Base-by-base conservation (phyloP, 495 filamentous ascomycete genomes). In the Penicillium herquei region DNA sequence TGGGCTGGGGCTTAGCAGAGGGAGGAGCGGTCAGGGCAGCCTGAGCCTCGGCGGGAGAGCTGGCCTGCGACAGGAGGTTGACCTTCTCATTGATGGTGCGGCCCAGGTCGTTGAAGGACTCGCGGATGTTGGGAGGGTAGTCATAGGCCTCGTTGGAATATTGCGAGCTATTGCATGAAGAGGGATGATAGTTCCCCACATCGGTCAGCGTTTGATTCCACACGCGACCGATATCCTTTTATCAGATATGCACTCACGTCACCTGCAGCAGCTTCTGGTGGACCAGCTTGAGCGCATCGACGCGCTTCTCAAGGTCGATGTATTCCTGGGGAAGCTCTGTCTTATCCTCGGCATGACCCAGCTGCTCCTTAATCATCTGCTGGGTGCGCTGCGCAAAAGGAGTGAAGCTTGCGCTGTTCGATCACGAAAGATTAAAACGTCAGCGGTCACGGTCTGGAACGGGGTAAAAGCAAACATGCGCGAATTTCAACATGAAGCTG, bases 121-220 rank as follows among this genome's bases (percentile, higher is more conserved):
- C 94, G 73, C 92, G 92, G 70, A 97, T 89, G 77, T 98, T 98
- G 72, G 91, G 87, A n/a, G 94, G 94, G 74, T 98, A 98, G 76
- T 98, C 94, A 75, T 98, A 98, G 63, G 92, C 83, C 82, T 98
- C 94, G 74, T 92, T 86, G 30, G 90, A 85, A 77, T 96, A 98
- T 79, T 97, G 93, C 51, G 91, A 92, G 57, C 92, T 97, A 66
- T 52, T 47, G 43, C 18, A 11, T 41, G 52, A 6, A 34, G 37
- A 49, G 37, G 49, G 18, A 42, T 30, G 8, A 33, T 16, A 11
- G 17, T 5, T 26, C 21, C 50, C 50, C 39, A 17, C 42, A 40
- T 35, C 31, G 17, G 42, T 54, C 51, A 54, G 33, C 37, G 26
- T 7, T 35, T 4, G 6, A 30, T 37, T 31, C 18, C 14, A 41